Evolutionary conservation across 176 grass and related monocot species (phyloP).

Genomic region (Eragrostis curvula): DNA sequence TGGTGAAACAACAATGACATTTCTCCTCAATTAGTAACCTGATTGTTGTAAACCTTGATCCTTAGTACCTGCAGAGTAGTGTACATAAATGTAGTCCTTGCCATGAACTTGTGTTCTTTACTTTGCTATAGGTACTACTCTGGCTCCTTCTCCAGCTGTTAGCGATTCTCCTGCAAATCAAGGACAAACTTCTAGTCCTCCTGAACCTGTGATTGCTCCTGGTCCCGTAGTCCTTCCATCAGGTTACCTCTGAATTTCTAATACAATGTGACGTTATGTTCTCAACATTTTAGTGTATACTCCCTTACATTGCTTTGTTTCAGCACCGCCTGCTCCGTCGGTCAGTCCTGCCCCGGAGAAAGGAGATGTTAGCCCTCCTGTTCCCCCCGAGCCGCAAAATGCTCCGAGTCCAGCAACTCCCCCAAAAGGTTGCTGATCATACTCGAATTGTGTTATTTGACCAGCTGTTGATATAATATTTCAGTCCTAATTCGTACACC

Average conservation of each 20-base stretch:
- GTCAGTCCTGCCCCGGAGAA: slow-evolving; percentile 25
- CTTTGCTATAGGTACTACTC: slow-evolving; percentile 52
- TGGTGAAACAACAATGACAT: background rate
- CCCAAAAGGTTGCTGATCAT: slow-evolving; percentile 46
- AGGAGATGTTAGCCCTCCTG: slow-evolving; percentile 36
- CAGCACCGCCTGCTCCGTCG: slow-evolving; percentile 38
- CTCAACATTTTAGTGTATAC: background rate
- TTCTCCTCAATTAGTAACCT: background rate
- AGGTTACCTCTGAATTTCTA: slow-evolving; percentile 50
- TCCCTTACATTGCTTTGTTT: slow-evolving; percentile 36
- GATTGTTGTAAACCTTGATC: slow-evolving; percentile 6
- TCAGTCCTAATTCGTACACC: background rate
- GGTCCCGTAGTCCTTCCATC: slow-evolving; percentile 50
- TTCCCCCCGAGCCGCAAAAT: slow-evolving; percentile 6
- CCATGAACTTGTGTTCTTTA: slow-evolving; percentile 28
- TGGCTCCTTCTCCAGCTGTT: slow-evolving; percentile 43
- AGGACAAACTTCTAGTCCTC: slow-evolving; percentile 60
- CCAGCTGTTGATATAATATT: slow-evolving; percentile 8
- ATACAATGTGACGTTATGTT: background rate
- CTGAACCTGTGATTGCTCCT: slow-evolving; percentile 39
- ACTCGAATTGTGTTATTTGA: background rate
- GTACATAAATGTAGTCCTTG: slow-evolving; percentile 6
- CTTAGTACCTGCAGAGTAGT: slow-evolving; percentile 1
- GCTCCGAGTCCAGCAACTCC: slow-evolving; percentile 34
- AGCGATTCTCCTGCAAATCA: slow-evolving; percentile 43